Percentiles rank a stretch among this genome's conserved stretches.
phyloP scores from a whole-genome alignment of 2,329 filamentous ascomycete genomes.

The Diaporthe aspalathi region DNA sequence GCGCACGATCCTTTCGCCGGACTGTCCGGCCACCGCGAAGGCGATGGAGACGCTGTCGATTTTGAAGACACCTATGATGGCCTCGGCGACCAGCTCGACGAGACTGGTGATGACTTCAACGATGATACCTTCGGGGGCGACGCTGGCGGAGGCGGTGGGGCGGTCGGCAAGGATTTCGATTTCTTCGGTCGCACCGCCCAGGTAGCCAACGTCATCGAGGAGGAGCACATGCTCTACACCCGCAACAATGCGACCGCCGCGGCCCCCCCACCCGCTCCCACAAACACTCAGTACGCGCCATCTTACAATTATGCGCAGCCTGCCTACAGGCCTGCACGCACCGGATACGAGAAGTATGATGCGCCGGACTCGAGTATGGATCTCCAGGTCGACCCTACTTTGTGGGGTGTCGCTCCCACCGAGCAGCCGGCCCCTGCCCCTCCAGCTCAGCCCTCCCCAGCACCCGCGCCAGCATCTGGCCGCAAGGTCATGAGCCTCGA shows the following conservation, averaged over 20 bases:
- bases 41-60: slow-evolving; percentile 70
- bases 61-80: slow-evolving; percentile 99
- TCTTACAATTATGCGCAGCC: slow-evolving; percentile 55
- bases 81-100: slow-evolving; percentile 88
- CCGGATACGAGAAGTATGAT: slow-evolving; percentile 92
- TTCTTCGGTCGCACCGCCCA: slow-evolving; percentile 95
- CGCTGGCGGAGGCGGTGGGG: slow-evolving; percentile 54
- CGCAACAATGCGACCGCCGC: slow-evolving; percentile 75
- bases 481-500: slow-evolving; percentile 95
- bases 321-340: slow-evolving; percentile 71
- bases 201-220: slow-evolving; percentile 85
- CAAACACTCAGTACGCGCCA: slow-evolving; percentile 45
- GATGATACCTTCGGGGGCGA: slow-evolving; percentile 87
- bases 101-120: slow-evolving; percentile 94
- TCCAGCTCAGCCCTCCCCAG: slow-evolving; percentile 43
- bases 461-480: slow-evolving; percentile 51
- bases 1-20: slow-evolving; percentile 88
- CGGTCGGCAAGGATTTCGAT: slow-evolving; percentile 92
- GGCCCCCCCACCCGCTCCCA: slow-evolving; percentile 48
- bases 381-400: slow-evolving; percentile 89
- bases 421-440: slow-evolving; percentile 55
- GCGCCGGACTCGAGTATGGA: slow-evolving; percentile 87
- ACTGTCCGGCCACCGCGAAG: slow-evolving; percentile 74
- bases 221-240: slow-evolving; percentile 88
- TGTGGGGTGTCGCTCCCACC: slow-evolving; percentile 86